Conservation (phyloP, 441 rosid genomes). For the Gossypium schwendimanii region DNA sequence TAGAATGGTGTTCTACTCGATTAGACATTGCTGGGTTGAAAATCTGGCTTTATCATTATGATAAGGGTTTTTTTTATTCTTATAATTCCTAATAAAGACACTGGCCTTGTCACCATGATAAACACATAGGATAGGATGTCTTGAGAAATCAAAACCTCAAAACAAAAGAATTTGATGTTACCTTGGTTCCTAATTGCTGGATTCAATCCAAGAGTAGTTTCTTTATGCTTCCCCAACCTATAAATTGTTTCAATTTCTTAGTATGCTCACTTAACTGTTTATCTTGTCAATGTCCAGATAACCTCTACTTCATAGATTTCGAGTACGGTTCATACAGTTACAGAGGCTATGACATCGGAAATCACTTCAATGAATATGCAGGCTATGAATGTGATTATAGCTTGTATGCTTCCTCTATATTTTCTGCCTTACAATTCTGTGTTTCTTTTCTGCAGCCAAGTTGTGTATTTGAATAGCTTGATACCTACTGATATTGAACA, state of each 20-base stretch:
- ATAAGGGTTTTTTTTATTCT: neutral
- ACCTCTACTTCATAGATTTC: conserved; percentile 86
- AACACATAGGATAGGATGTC: neutral
- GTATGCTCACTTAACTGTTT: conserved; percentile 20
- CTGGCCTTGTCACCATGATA: neutral
- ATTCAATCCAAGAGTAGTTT: neutral
- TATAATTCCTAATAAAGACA: neutral
- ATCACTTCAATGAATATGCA: conserved; percentile 94
- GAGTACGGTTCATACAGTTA: conserved; percentile 96
- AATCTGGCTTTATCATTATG: neutral
- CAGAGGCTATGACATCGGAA: conserved; percentile 92
- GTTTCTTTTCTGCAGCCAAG: neutral
- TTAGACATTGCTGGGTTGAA: neutral
- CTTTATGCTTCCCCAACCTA: neutral
- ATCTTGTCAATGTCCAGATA: conserved; percentile 43
- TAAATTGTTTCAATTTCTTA: conserved; percentile 2
- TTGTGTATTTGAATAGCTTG: neutral
- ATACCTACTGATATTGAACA: conserved; percentile 8
- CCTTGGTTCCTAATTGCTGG: neutral
- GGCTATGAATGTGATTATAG: conserved; percentile 93
- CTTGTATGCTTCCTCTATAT: conserved; percentile 42
- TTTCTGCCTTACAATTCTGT: conserved; percentile 5
- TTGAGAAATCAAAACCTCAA: neutral
- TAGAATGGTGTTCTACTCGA: neutral
- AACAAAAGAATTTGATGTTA: neutral